Evolutionary conservation across 345 rosid species (phyloP).

Genomic region (Euphorbia tirucalli): DNA sequence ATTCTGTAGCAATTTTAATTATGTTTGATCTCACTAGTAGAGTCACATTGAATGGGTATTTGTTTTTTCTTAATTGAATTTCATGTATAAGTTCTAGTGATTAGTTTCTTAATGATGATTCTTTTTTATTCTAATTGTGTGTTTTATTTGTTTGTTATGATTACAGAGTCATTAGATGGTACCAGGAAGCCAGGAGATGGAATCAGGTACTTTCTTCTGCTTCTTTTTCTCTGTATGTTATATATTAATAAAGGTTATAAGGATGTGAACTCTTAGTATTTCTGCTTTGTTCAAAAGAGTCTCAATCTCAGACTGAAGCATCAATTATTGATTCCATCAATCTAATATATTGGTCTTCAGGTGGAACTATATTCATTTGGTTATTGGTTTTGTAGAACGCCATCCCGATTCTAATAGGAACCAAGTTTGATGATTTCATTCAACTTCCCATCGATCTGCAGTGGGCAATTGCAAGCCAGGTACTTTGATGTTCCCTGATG

Average conservation of each 20-base stretch:
- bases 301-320: background rate
- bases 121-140: background rate
- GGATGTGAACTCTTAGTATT: background rate
- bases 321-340: background rate
- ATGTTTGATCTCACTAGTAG: conserved; percentile 95
- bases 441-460: conserved; percentile 87
- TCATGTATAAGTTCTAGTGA: background rate
- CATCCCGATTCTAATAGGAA: conserved; percentile 78
- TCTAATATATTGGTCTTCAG: background rate
- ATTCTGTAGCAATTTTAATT: conserved; percentile 77
- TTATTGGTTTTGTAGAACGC: conserved; percentile 53
- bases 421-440: conserved; percentile 93
- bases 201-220: conserved; percentile 52
- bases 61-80: background rate
- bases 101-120: background rate
- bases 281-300: background rate
- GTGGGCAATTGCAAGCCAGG: conserved; percentile 92
- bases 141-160: background rate
- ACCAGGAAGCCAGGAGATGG: conserved; percentile 68
- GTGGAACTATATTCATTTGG: background rate
- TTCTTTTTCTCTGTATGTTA: background rate
- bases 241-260: background rate
- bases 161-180: conserved; percentile 75
- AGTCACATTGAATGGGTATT: conserved; percentile 62
- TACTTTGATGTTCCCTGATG: conserved; percentile 3